These are phyloP conservation scores for Brassica balearica DNA, from an alignment of 441 rosid species.

Conservation along the genomic window DNA sequence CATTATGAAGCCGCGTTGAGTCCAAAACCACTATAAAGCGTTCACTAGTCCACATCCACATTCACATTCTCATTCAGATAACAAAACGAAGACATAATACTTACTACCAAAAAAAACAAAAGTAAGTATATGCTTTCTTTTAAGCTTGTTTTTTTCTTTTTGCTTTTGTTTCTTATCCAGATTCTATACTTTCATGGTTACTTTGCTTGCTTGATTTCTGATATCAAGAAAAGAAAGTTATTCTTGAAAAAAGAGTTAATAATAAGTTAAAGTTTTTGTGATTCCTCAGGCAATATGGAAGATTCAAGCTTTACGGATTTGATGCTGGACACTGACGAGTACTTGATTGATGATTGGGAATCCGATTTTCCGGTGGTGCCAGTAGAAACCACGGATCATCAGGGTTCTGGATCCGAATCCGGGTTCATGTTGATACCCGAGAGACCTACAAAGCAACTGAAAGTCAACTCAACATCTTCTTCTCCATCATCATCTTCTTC, in stretches of 20 bases:
- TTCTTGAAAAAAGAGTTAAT: not conserved
- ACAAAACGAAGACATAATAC: conserved; percentile 29
- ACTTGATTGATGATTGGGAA: conserved; percentile 42
- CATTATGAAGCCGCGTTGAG: conserved; percentile 20
- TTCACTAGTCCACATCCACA: conserved; percentile 23
- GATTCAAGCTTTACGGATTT: conserved; percentile 42
- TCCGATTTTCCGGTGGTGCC: conserved; percentile 16
- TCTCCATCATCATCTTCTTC: conserved; percentile 37
- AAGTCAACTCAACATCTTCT: conserved; percentile 28
- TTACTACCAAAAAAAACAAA: conserved; percentile 2
- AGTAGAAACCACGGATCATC: conserved; percentile 12
- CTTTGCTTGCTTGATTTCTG: not conserved
- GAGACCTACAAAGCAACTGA: conserved; percentile 28
- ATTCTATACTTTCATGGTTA: not conserved
- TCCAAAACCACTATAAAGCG: conserved; percentile 32
- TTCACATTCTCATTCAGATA: conserved; percentile 8
- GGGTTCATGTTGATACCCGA: conserved; percentile 14
- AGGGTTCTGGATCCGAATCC: not conserved
- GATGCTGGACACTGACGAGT: conserved; percentile 43
- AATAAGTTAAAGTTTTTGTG: not conserved
- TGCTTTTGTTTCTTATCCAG: conserved; percentile 8
- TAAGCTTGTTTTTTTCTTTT: not conserved
- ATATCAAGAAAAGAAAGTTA: not conserved
- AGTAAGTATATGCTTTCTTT: conserved; percentile 5
- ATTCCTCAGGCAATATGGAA: conserved; percentile 33